Conservation (phyloP, 257 asterid species). For the Paraleonurus japonicus region DNA sequence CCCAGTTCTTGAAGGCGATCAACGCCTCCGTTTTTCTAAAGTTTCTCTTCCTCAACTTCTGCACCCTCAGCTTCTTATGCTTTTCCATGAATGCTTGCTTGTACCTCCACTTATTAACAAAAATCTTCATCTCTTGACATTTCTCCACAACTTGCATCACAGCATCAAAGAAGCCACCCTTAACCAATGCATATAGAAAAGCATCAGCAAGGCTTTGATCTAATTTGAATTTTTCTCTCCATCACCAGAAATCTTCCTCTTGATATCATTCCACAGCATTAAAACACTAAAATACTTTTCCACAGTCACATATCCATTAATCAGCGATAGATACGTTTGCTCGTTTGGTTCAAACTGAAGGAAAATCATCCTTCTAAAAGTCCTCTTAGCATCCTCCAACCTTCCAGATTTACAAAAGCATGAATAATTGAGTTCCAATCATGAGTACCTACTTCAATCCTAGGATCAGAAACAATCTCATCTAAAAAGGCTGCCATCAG, state of each 20-base stretch:
- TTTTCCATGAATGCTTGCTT: constrained; percentile 98
- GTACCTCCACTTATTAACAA: constrained; percentile 93
- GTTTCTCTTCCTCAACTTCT: constrained; percentile 71
- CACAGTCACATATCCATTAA: constrained; percentile 64
- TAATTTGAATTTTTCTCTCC: constrained; percentile 51
- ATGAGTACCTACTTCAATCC: constrained; percentile 73
- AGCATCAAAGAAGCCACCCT: constrained; percentile 96
- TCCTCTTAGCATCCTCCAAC: constrained; percentile 76
- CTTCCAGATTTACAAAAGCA: constrained; percentile 92
- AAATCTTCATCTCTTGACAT: constrained; percentile 69
- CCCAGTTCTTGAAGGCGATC: constrained; percentile 94
- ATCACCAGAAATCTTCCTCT: constrained; percentile 51
- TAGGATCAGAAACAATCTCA: constrained; percentile 83
- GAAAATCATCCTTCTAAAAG: constrained; percentile 89
- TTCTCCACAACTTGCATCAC: constrained; percentile 94
- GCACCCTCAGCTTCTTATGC: constrained; percentile 80
- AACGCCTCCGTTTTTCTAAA: constrained; percentile 71
- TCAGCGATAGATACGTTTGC: constrained; percentile 83
- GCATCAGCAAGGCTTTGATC: constrained; percentile 72
- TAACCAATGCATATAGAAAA: constrained; percentile 79
- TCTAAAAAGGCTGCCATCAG: constrained; percentile 90
- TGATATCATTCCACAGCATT: constrained; percentile 93
- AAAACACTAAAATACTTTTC: constrained; percentile 79
- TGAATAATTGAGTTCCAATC: constrained; percentile 98
- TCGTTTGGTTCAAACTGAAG: constrained; percentile 81